Evolutionary conservation across 148 eudicot genomes (phyloP).

Genomic region (Rhododendron simsii): DNA sequence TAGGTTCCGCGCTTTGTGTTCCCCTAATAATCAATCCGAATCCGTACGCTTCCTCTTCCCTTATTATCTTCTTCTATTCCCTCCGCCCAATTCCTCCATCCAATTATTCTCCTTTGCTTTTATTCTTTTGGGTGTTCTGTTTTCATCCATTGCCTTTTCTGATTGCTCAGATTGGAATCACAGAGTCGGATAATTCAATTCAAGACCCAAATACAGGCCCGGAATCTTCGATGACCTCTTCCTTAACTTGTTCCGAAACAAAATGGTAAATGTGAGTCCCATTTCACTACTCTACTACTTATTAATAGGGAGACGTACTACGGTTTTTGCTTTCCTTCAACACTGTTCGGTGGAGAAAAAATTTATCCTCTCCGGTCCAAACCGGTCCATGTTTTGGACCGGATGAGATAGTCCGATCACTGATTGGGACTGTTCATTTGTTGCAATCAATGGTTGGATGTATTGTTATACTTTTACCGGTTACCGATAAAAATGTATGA

Average conservation of each 20-base stretch:
- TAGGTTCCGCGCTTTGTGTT: neutral
- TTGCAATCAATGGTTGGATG: no score
- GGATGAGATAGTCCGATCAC: no score
- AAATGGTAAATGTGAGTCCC: conserved; percentile 40
- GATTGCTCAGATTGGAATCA: conserved; percentile 4
- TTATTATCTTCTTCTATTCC: neutral
- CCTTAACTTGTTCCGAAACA: conserved; percentile 38
- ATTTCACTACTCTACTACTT: neutral
- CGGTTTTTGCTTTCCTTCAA: neutral
- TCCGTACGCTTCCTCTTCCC: neutral
- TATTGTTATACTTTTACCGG: no score
- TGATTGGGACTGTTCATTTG: no score
- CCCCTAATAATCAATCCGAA: conserved; percentile 3
- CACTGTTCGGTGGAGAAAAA: neutral
- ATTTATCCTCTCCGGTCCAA: no score
- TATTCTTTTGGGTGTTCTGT: neutral
- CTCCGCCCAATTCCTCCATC: neutral
- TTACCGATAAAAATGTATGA: no score
- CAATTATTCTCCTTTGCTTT: neutral
- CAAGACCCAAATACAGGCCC: conserved; percentile 31
- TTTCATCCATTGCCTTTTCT: neutral
- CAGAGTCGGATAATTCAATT: conserved; percentile 15
- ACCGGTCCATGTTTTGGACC: no score
- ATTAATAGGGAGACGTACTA: no score
- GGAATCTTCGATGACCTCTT: conserved; percentile 36